These are phyloP conservation scores for Biscogniauxia marginata DNA, from an alignment of 2,329 filamentous ascomycete species.

Conservation along the genomic window DNA sequence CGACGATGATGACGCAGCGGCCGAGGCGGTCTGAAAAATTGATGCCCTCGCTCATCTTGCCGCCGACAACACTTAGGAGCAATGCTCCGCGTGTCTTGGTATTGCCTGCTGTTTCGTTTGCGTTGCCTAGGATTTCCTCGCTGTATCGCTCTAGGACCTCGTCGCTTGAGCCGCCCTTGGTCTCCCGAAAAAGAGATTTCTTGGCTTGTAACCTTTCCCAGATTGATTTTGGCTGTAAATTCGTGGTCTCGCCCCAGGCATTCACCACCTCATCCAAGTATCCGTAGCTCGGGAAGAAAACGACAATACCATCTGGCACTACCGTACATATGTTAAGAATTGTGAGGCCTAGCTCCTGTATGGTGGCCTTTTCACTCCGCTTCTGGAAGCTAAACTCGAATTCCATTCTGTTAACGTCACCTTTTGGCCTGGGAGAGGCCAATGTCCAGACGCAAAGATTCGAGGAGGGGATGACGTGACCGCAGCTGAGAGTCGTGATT, in stretches of 20 bases:
- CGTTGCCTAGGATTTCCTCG: constrained; percentile 57
- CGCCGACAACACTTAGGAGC: constrained; percentile 86
- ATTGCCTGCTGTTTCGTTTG: constrained; percentile 21
- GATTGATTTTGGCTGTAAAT: constrained; percentile 39
- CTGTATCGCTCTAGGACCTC: constrained; percentile 73
- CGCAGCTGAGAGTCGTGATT: constrained; percentile 83
- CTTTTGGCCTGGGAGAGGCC: constrained; percentile 39
- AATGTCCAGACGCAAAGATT: constrained; percentile 81
- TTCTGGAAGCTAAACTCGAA: constrained; percentile 90
- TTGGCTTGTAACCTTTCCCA: constrained; percentile 58
- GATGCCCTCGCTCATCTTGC: constrained; percentile 95
- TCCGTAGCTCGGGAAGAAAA: constrained; percentile 94
- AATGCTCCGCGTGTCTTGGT: constrained; percentile 61
- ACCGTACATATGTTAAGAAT: constrained; percentile 69
- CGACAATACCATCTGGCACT: constrained; percentile 85
- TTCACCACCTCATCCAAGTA: constrained; percentile 76
- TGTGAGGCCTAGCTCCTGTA: constrained; percentile 70
- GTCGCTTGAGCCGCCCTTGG: constrained; percentile 58
- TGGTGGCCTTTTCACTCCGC: constrained; percentile 66
- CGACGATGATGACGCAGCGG: constrained; percentile 86
- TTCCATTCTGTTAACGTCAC: constrained; percentile 24
- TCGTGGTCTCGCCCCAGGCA: constrained; percentile 54
- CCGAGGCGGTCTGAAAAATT: constrained; percentile 94
- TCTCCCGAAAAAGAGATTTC: constrained; percentile 64
- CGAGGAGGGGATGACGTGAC: constrained; percentile 83